These are phyloP conservation scores for Boletus sp. DNA, from an alignment of 768 basidiomycete species.

Conservation along the genomic window DNA sequence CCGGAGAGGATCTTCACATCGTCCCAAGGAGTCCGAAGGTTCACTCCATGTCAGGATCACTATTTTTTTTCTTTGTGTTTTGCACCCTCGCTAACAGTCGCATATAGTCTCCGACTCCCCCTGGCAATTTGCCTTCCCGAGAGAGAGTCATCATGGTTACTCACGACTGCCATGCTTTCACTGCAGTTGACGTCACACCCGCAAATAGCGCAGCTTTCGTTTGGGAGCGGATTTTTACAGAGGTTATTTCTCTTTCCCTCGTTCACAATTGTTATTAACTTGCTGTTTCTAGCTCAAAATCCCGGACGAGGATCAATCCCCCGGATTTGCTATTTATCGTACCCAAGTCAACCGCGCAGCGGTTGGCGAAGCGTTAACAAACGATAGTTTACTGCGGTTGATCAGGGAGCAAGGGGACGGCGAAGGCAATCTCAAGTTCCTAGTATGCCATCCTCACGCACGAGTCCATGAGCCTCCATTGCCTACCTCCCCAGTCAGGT, in stretches of 20 bases:
- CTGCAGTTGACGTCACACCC: slow-evolving; percentile 66
- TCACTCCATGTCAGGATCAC: slow-evolving; percentile 25
- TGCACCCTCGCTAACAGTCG: slow-evolving; percentile 9
- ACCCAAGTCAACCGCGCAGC: slow-evolving; percentile 83
- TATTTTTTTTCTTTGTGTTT: slow-evolving; percentile 1
- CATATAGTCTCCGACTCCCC: slow-evolving; percentile 31
- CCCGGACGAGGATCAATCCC: slow-evolving; percentile 74
- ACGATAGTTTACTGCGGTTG: slow-evolving; percentile 68
- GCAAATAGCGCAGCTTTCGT: slow-evolving; percentile 66
- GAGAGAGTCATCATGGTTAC: slow-evolving; percentile 61
- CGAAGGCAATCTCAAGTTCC: slow-evolving; percentile 80
- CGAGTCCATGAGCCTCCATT: slow-evolving; percentile 53
- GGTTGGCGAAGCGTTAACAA: slow-evolving; percentile 67
- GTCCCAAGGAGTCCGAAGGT: slow-evolving; percentile 24
- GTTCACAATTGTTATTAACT: slow-evolving; percentile 3
- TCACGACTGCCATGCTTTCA: slow-evolving; percentile 72
- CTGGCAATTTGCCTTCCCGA: slow-evolving; percentile 31
- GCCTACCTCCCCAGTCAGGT: slow-evolving; percentile 40
- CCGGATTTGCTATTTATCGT: slow-evolving; percentile 74
- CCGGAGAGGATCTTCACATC: slow-evolving; percentile 32
- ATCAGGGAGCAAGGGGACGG: slow-evolving; percentile 73
- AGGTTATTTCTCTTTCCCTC: slow-evolving; percentile 45
- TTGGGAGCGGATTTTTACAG: slow-evolving; percentile 77
- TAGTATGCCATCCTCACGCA: slow-evolving; percentile 67
- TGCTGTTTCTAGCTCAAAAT: slow-evolving; percentile 60